Evolutionary conservation across 1,284 basidiomycete genomes (phyloP).

Genomic region (Cryptococcus sp.): DNA sequence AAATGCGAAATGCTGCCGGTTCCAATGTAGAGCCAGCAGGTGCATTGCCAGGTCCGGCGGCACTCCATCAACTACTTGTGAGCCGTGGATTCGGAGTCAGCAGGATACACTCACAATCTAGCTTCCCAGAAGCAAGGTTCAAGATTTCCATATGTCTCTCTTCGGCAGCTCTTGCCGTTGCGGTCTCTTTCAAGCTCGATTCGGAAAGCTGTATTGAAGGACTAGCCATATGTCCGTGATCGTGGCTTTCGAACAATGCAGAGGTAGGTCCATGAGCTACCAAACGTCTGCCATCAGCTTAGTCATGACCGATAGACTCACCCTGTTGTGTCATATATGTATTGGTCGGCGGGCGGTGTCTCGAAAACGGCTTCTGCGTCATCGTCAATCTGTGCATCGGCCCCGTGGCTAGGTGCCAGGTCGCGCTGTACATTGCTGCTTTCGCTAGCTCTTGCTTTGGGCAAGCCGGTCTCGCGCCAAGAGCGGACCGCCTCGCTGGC

Average conservation of each 20-base stretch:
- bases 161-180: constrained; percentile 20
- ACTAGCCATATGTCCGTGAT: constrained; percentile 3
- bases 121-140: constrained; percentile 29
- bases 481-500: too few relatives aligned
- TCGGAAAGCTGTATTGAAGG: constrained; percentile 2
- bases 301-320: too few relatives aligned
- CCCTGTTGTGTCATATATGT: too few relatives aligned
- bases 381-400: too few relatives aligned
- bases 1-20: constrained; percentile 38
- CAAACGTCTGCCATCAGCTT: too few relatives aligned
- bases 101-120: constrained; percentile 22
- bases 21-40: constrained; percentile 37
- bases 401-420: too few relatives aligned
- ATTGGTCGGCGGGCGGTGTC: too few relatives aligned
- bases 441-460: too few relatives aligned
- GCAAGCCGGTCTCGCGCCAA: too few relatives aligned
- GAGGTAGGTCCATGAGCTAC: constrained; percentile 21
- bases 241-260: constrained; percentile 12
- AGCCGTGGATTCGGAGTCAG: background rate
- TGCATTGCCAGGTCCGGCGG: constrained; percentile 32
- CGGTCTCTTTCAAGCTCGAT: constrained; percentile 13
- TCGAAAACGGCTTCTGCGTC: too few relatives aligned
- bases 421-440: too few relatives aligned
- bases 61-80: constrained; percentile 25
- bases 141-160: constrained; percentile 31